Base-by-base conservation (phyloP, 163 green algal genomes). In the Prototheca wickerhamii region DNA sequence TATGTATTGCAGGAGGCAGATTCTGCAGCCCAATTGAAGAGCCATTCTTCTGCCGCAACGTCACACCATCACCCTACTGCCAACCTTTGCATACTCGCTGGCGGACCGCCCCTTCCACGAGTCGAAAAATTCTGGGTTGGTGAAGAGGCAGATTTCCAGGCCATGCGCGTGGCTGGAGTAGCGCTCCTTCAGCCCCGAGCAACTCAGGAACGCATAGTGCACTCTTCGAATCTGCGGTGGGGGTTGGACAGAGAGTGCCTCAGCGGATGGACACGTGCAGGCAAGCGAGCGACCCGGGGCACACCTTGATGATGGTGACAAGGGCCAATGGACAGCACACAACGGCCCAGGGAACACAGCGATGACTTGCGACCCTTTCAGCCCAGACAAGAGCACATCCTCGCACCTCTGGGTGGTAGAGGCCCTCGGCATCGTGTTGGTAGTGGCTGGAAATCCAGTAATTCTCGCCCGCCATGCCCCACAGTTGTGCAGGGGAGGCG, bases 81-180 rank as follows among this genome's bases (percentile, higher is more conserved):
- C 46, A 12, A 54, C 46, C 46, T 54, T 12, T 10, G 26, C 46
- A 21, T 58, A 58, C n/a, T 58, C 3, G n/a, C 51, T 58, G n/a
- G 8, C 26, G 21, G 6, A 6, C 25, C 25, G 51, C 8, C 34
- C 8, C 51, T 58, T 7, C 51, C 51, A 58, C 8, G n/a, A 10
- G n/a, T 4, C 8, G 26, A 37, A 58, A 25, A 26, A 2, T 4
- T 4, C 26, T 5, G 51, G 51, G 21, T 58, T 25, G n/a, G 51
- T 58, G 51, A 58, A 58, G 10, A 58, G 28, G 51, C 51, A 58
- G 7, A 58, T 18, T 25, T 58, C 51, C 26, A 35, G 26, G 26
- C 51, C 21, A 25, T 58, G 51, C 26, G 51, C 25, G 21, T 33
- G 46, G 20, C 46, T 8, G 26, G 51, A 7, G 21, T 58, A 58